Evolutionary conservation across 441 rosid species (phyloP).

Genomic region (Bruguiera hainesii): DNA sequence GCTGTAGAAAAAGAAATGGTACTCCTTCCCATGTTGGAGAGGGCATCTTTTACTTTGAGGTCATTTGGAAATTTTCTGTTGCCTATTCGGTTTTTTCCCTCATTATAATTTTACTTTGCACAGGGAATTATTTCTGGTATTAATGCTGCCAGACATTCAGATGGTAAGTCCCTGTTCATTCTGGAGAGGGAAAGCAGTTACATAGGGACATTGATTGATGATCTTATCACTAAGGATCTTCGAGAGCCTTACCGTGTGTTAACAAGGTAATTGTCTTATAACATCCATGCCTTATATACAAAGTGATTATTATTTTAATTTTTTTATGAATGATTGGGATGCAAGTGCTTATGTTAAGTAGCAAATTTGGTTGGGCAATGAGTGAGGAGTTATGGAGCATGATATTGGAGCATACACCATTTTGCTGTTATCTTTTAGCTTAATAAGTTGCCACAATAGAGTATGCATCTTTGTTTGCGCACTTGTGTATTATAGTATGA

Average conservation of each 20-base stretch:
- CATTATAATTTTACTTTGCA: neutral
- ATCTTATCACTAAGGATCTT: slow-evolving; percentile 93
- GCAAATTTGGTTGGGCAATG: slow-evolving; percentile 1
- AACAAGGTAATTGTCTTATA: slow-evolving; percentile 56
- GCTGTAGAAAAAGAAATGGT: neutral
- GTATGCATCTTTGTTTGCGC: too few relatives aligned
- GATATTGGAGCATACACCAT: neutral
- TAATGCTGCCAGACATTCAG: slow-evolving; percentile 90
- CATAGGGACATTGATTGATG: slow-evolving; percentile 90
- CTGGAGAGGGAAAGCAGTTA: slow-evolving; percentile 98
- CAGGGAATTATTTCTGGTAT: slow-evolving; percentile 96
- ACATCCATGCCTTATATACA: neutral
- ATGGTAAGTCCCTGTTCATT: slow-evolving; percentile 74
- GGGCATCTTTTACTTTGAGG: neutral
- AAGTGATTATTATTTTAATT: neutral
- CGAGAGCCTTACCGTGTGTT: slow-evolving; percentile 98
- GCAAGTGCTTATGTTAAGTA: slow-evolving; percentile 5
- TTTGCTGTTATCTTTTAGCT: neutral
- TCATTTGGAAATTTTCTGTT: slow-evolving; percentile 6
- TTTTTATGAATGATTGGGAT: slow-evolving; percentile 2
- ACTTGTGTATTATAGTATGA: too few relatives aligned
- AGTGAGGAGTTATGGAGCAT: neutral
- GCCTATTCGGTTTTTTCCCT: neutral
- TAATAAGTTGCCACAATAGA: too few relatives aligned
- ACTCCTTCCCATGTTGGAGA: neutral